Conservation (phyloP, 306 rosid genomes). For the Vigna mungo region DNA sequence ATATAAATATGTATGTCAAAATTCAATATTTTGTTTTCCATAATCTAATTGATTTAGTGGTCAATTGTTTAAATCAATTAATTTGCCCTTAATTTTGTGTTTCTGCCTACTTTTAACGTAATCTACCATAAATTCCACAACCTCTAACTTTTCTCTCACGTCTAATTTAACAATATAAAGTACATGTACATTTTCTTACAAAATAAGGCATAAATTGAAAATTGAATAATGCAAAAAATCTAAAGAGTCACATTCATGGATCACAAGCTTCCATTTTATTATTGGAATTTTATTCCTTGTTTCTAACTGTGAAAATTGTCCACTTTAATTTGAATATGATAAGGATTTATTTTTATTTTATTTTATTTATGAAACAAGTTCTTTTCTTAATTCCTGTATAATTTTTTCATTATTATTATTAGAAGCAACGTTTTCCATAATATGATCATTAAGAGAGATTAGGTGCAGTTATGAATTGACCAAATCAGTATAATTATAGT, state of each 20-base stretch:
- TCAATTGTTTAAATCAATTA: background rate
- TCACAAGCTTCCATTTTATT: constrained; percentile 13
- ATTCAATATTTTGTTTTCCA: too few species aligned
- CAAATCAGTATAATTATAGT: constrained; percentile 37
- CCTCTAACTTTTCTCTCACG: background rate
- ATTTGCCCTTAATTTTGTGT: background rate
- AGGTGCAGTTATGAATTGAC: constrained; percentile 42
- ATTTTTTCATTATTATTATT: too few species aligned
- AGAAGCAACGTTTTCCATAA: background rate
- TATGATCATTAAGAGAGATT: constrained; percentile 26
- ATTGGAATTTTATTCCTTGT: background rate
- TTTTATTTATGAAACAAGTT: too few species aligned
- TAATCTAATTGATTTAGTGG: background rate
- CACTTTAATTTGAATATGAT: too few species aligned
- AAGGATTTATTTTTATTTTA: too few species aligned
- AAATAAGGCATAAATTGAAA: background rate
- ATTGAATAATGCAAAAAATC: background rate
- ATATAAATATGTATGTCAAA: background rate
- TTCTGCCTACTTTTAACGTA: background rate
- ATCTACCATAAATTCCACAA: background rate
- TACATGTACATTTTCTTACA: background rate
- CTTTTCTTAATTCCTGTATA: too few species aligned
- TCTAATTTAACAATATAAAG: constrained; percentile 14
- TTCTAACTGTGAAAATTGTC: background rate
- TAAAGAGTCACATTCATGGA: background rate